Evolutionary conservation across 1,139 yeast genomes (phyloP).

Genomic region (Ashbya aceris): DNA sequence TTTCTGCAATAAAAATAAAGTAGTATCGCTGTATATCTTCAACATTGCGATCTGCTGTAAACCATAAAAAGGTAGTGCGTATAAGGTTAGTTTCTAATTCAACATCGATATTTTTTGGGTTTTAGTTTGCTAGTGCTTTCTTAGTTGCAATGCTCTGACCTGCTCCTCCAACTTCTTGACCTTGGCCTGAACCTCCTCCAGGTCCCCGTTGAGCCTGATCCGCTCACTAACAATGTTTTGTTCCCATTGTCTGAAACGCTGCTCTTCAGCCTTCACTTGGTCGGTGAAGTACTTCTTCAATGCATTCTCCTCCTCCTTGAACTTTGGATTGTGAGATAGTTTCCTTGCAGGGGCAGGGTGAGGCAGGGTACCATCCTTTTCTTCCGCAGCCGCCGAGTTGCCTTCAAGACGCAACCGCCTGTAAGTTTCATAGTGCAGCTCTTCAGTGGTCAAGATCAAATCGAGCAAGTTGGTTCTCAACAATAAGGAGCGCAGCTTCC

Average conservation of each 20-base stretch:
- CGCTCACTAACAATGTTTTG: conserved; percentile 90
- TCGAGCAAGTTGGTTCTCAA: conserved; percentile 93
- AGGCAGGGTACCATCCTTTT: conserved; percentile 18
- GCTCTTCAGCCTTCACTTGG: conserved; percentile 95
- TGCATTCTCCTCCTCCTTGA: conserved; percentile 92
- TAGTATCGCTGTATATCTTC: conserved; percentile 2
- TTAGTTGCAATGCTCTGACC: conserved; percentile 58
- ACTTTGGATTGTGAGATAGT: conserved; percentile 70
- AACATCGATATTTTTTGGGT: background rate
- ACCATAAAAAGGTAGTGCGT: background rate
- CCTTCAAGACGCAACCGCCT: conserved; percentile 72
- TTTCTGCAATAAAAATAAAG: conserved; percentile 3
- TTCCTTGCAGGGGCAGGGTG: conserved; percentile 32
- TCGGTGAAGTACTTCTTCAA: conserved; percentile 94
- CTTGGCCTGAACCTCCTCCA: conserved; percentile 76
- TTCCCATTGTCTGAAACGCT: conserved; percentile 97
- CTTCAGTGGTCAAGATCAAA: conserved; percentile 80
- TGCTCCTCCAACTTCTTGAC: conserved; percentile 65
- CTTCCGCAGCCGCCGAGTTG: conserved; percentile 32
- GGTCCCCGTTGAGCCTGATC: conserved; percentile 85
- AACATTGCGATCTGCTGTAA: background rate
- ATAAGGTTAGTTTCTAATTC: background rate
- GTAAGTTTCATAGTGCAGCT: conserved; percentile 81
- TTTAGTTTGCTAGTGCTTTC: conserved; percentile 27
- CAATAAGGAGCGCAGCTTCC: conserved; percentile 77